Base-by-base conservation (phyloP, 2,329 filamentous ascomycete species). In the Cordyceps pruinosa region DNA sequence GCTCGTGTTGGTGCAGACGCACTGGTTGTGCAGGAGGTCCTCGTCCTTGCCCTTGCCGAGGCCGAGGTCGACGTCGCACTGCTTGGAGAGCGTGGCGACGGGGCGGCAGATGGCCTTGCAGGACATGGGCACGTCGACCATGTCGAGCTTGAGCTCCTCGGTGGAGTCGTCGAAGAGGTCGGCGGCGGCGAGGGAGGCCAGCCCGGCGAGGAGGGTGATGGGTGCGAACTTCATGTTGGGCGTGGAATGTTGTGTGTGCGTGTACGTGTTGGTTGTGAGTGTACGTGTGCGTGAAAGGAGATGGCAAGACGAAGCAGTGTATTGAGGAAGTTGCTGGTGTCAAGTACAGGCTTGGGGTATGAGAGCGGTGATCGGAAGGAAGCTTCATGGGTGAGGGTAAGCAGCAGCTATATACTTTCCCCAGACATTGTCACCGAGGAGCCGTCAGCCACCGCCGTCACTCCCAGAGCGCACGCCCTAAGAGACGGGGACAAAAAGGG, bases 1-100 rank as follows among this genome's bases (percentile, higher is more conserved):
- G 63, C 71, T 72, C 49, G 65, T 60, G 66, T 76, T 72, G 61
- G 70, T 70, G 67, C 73, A 74, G 53, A 75, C 61, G 59, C 73
- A 75, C 61, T 75, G 71, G 13, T 63, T 64, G 65, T 70, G 66
- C 52, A 74, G 70, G 19, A 66, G 68, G 45, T 72, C 64, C 62
- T 75, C 71, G 32, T 66, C 61, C 25, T 64, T 66, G 63, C 72
- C 68, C 19, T 60, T 64, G 55, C 68, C 63, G 42, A 65, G 63
- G 26, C 44, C 55, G 37, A 69, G 64, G 54, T 70, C 65, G 35
- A 68, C 67, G 25, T 72, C 69, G 60, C 74, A 76, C 39, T 63
- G 64, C 34, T 64, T 64, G 52, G 68, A 69, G 30, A 75, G 67
- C 25, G 69, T 59, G 10, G 64, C 67, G 34, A 74, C 63, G 45